phyloP scores from a whole-genome alignment of 139 green algal genomes.

The Micractinium sp. region DNA sequence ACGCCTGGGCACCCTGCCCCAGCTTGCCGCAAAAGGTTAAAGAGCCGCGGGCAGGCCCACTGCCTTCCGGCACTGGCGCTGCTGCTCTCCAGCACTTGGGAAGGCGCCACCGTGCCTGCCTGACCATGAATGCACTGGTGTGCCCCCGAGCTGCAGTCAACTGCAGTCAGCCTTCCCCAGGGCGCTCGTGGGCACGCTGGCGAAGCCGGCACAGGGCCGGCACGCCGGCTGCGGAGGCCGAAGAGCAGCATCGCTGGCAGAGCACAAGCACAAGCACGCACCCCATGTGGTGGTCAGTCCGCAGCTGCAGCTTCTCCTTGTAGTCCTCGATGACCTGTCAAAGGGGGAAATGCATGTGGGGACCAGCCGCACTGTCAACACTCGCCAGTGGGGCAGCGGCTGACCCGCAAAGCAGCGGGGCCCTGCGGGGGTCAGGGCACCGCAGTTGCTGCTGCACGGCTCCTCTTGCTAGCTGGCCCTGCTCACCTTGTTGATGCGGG shows the following conservation, averaged over 20 bases:
- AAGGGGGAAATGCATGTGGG: neutral
- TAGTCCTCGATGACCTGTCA: conserved; percentile 80
- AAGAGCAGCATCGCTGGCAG: neutral
- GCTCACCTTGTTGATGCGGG: conserved; percentile 49
- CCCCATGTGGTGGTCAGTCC: conserved; percentile 89
- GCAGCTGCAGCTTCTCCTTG: conserved; percentile 77
- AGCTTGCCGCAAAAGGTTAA: no score
- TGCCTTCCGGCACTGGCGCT: no score
- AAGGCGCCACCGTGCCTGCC: no score
- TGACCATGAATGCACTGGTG: no score
- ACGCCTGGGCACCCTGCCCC: no score
- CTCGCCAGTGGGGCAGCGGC: neutral
- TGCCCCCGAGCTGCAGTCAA: neutral
- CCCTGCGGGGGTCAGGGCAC: no score
- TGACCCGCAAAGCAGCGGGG: neutral
- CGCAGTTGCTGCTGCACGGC: neutral
- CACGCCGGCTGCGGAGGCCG: neutral
- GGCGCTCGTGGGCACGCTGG: no score
- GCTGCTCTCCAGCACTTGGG: no score
- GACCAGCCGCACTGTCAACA: neutral
- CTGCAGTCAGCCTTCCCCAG: neutral
- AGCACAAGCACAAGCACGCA: conserved; percentile 33
- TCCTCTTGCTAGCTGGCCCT: neutral
- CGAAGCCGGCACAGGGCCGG: no score
- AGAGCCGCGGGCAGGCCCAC: no score